These are phyloP conservation scores for Misopates orontium DNA, from an alignment of 257 asterid genomes.

Conservation along the genomic window DNA sequence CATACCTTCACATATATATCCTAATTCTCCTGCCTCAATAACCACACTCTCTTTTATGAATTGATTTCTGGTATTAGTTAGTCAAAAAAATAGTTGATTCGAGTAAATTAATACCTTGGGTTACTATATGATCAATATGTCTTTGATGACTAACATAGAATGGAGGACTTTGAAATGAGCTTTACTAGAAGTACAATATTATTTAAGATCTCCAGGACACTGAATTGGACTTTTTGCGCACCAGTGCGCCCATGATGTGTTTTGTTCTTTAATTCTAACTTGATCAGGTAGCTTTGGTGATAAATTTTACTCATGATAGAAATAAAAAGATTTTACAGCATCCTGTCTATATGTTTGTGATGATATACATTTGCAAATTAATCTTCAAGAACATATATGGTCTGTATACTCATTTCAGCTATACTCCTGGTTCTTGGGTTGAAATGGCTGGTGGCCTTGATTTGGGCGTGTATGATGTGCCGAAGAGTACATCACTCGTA, in stretches of 20 bases:
- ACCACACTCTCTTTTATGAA: no score
- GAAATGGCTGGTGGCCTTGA: slow-evolving; percentile 40
- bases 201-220: no score
- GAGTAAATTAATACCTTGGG: no score
- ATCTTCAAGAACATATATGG: background rate
- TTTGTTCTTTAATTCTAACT: background rate
- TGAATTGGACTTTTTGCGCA: no score
- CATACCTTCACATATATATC: background rate
- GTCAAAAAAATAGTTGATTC: no score
- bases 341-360: background rate
- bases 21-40: no score
- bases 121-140: no score
- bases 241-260: background rate
- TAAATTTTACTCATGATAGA: background rate
- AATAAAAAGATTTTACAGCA: background rate
- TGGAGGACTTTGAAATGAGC: no score
- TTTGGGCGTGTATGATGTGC: slow-evolving; percentile 37
- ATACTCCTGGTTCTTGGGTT: slow-evolving; percentile 71
- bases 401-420: slow-evolving; percentile 48
- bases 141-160: no score
- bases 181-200: no score
- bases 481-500: slow-evolving; percentile 52
- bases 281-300: background rate
- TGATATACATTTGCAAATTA: slow-evolving; percentile 11
- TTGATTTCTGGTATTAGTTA: no score